These are phyloP conservation scores for Ustilaginoidea virens DNA, from an alignment of 2,329 filamentous ascomycete genomes.

Conservation along the genomic window DNA sequence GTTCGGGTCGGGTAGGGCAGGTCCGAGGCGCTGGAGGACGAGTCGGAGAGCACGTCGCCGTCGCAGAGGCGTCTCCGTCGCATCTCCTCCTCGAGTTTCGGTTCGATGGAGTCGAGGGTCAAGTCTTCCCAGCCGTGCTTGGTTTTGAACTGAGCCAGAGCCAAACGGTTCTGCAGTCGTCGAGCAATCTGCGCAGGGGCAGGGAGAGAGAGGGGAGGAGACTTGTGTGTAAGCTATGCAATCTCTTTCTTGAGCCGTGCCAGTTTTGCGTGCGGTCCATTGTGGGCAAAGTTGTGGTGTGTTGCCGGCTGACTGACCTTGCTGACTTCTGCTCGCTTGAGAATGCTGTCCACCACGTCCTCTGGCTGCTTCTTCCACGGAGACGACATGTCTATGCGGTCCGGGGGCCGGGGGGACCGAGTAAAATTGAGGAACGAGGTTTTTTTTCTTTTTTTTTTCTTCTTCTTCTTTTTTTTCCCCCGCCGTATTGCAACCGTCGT, in stretches of 20 bases:
- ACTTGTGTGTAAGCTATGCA: not conserved
- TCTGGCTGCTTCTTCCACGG: constrained; percentile 49
- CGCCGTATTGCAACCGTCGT: too few species aligned
- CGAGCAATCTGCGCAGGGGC: constrained; percentile 84
- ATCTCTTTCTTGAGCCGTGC: too few species aligned
- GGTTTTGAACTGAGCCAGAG: constrained; percentile 92
- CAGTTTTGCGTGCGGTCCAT: not conserved
- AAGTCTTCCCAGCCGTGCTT: constrained; percentile 91
- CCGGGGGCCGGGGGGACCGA: not conserved
- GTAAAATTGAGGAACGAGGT: too few species aligned
- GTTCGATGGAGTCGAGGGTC: constrained; percentile 73
- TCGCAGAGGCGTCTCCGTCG: constrained; percentile 54
- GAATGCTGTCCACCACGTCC: constrained; percentile 50
- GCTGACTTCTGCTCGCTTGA: constrained; percentile 60
- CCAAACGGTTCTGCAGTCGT: constrained; percentile 82
- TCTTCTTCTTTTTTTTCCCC: too few species aligned
- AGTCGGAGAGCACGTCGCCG: constrained; percentile 70
- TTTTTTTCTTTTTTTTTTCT: too few species aligned
- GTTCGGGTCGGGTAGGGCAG: constrained; percentile 51
- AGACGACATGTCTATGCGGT: constrained; percentile 34
- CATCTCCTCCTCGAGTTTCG: constrained; percentile 65
- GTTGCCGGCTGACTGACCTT: constrained; percentile 38
- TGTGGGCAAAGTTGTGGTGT: not conserved
- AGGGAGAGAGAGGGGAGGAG: not conserved
- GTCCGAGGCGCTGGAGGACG: constrained; percentile 71